These are phyloP conservation scores for Talaromyces sp. DNA, from an alignment of 2,329 filamentous ascomycete species.

Conservation along the genomic window DNA sequence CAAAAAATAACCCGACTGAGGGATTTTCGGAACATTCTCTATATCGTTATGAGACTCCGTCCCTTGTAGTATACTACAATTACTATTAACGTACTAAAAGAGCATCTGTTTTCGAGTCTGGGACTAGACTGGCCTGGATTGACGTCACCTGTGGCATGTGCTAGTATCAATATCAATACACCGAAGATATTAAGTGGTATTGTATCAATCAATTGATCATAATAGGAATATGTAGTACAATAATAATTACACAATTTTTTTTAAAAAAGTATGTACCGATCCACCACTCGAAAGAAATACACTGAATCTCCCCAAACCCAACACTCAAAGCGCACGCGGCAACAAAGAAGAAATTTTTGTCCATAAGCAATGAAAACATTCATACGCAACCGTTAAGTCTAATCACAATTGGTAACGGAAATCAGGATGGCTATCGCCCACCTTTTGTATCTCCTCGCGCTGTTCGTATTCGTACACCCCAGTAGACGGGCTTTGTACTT, in stretches of 20 bases:
- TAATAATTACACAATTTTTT: neutral
- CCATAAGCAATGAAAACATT: neutral
- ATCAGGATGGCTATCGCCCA: constrained; percentile 13
- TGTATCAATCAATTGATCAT: neutral
- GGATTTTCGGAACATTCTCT: neutral
- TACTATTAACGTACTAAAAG: no score
- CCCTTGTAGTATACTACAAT: no score
- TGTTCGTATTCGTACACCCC: constrained; percentile 5
- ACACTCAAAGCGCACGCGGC: neutral
- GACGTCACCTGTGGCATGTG: neutral
- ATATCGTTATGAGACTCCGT: no score
- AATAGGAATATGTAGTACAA: neutral
- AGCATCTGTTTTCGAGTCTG: neutral
- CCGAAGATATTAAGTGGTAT: no score
- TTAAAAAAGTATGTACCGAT: neutral
- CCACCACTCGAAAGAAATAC: neutral
- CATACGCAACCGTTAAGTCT: neutral
- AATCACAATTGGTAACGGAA: constrained; percentile 14
- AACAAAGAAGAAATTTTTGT: neutral
- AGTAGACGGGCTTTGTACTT: neutral
- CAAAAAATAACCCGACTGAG: neutral
- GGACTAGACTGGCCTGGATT: neutral
- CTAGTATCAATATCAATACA: no score
- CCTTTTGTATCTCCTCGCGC: constrained; percentile 9
- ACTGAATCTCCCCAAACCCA: neutral